Conservation (phyloP, 2,329 filamentous ascomycete species). For the Phyllosticta citribraziliensis region DNA sequence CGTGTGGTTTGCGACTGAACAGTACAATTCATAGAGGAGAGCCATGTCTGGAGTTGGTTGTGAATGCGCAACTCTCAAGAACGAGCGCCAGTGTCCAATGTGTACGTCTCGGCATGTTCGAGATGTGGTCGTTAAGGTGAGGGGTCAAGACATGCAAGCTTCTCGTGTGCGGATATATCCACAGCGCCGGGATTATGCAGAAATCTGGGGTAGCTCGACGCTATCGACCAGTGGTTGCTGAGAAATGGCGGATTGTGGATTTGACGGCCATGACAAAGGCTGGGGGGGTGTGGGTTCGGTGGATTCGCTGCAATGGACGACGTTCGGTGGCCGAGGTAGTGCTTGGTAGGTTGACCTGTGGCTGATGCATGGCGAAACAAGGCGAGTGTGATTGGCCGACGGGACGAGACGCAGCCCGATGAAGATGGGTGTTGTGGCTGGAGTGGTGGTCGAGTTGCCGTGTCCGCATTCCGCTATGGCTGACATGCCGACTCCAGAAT, state of each 20-base stretch:
- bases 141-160: background rate
- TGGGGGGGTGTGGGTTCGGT: background rate
- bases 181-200: background rate
- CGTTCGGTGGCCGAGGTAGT: background rate
- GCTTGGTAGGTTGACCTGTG: background rate
- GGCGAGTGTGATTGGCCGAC: background rate
- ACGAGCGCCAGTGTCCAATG: too few relatives aligned
- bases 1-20: background rate
- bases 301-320: background rate
- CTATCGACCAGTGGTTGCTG: too few relatives aligned
- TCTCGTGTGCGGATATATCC: background rate
- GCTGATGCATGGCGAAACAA: background rate
- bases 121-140: background rate
- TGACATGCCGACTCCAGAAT: background rate
- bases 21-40: background rate
- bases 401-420: background rate
- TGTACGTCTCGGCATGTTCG: background rate
- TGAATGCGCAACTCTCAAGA: background rate
- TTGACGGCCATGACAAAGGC: background rate
- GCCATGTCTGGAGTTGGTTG: background rate
- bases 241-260: background rate
- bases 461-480: conserved; percentile 1
- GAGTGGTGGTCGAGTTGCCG: background rate
- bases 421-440: background rate
- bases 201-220: background rate